Conservation (phyloP, 78 protist species). For the Chrysochromulina parva region DNA sequence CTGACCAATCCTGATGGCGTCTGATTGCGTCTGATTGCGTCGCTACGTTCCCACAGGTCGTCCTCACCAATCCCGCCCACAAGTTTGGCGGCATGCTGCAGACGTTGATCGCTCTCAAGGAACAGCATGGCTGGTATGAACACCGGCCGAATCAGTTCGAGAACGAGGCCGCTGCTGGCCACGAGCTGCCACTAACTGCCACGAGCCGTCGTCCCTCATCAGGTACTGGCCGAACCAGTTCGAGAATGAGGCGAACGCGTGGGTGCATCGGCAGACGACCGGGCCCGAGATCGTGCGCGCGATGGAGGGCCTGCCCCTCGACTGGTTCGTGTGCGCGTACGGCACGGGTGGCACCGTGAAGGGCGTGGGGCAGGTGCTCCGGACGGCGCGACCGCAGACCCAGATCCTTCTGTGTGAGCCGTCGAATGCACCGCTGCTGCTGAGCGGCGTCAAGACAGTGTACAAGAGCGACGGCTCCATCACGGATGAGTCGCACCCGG, state of each 20-base stretch:
- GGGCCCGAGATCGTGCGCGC: conserved; percentile 59
- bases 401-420: conserved; percentile 54
- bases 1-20: not conserved
- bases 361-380: conserved; percentile 32
- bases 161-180: not conserved
- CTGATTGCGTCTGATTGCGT: no score
- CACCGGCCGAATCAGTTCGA: conserved; percentile 48
- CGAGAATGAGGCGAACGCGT: conserved; percentile 2
- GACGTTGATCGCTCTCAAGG: conserved; percentile 56
- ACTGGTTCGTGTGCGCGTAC: conserved; percentile 59
- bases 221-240: conserved; percentile 45
- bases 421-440: conserved; percentile 21
- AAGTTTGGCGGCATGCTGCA: conserved; percentile 57
- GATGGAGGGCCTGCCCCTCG: conserved; percentile 40
- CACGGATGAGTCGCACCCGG: not conserved
- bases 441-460: not conserved
- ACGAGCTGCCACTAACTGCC: no score
- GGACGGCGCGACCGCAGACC: not conserved
- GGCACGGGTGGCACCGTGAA: conserved; percentile 72
- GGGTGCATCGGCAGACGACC: conserved; percentile 48
- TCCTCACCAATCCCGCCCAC: not conserved
- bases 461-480: conserved; percentile 21
- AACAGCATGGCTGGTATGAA: conserved; percentile 48
- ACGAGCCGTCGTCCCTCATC: no score
- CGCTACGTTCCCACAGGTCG: no score